Conservation (phyloP, 495 filamentous ascomycete genomes). For the Penicillium desertorum region DNA sequence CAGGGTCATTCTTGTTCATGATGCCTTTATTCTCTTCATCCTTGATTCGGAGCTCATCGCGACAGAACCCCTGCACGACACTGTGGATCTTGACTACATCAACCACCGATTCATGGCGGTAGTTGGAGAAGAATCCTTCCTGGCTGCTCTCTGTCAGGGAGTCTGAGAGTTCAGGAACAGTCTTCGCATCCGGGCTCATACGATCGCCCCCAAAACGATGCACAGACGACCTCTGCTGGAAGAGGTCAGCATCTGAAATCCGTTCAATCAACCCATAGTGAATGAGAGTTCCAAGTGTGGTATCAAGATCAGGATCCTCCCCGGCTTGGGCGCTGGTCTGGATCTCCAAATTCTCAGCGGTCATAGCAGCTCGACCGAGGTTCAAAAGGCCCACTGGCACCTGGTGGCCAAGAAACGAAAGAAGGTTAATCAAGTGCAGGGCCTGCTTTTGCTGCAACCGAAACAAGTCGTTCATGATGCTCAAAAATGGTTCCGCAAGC, state of each 20-base stretch:
- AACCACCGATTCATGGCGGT: slow-evolving; percentile 50
- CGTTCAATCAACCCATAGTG: slow-evolving; percentile 70
- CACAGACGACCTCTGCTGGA: slow-evolving; percentile 29
- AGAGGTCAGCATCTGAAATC: slow-evolving; percentile 36
- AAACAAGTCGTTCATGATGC: slow-evolving; percentile 69
- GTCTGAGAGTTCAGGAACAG: slow-evolving; percentile 34
- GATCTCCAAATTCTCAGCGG: slow-evolving; percentile 51
- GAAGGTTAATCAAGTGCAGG: slow-evolving; percentile 68
- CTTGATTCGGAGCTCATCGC: slow-evolving; percentile 60
- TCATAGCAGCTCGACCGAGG: slow-evolving; percentile 60
- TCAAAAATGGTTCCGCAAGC: slow-evolving; percentile 66
- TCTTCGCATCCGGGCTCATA: slow-evolving; percentile 22
- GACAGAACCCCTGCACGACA: slow-evolving; percentile 77
- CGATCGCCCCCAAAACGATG: slow-evolving; percentile 29
- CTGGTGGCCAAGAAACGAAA: slow-evolving; percentile 72
- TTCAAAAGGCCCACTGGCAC: slow-evolving; percentile 73
- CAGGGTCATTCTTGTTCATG: slow-evolving; percentile 21
- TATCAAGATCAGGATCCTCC: slow-evolving; percentile 63
- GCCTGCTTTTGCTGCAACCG: slow-evolving; percentile 59
- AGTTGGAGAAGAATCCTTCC: slow-evolving; percentile 40
- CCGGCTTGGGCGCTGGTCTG: slow-evolving; percentile 45
- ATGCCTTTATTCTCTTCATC: slow-evolving; percentile 48
- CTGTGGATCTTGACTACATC: slow-evolving; percentile 75
- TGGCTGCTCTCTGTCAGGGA: slow-evolving; percentile 52
- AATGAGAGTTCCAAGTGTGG: slow-evolving; percentile 65